Base-by-base conservation (phyloP, 2,329 filamentous ascomycete species). In the Hawksworthiomyces lignivorus region DNA sequence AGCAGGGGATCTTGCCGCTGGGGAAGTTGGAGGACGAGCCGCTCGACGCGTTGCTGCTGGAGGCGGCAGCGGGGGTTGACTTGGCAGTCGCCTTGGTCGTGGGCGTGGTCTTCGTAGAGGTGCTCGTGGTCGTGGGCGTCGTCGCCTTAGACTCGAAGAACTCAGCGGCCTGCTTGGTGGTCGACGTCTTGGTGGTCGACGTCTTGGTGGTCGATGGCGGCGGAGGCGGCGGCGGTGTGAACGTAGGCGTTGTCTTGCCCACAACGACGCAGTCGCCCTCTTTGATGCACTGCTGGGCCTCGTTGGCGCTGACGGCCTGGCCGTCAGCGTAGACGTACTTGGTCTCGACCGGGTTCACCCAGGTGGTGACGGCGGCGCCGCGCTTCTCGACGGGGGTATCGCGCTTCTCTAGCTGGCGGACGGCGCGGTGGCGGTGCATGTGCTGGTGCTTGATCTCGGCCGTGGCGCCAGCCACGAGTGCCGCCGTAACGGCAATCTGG, bases 241-340 rank as follows among this genome's bases (percentile, higher is more conserved):
- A 75, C 32, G 70, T 71, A 36, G 75, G 75, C 12, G 64, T 64
- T 33, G 72, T 68, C 57, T 78, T 75, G 50, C 77, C 75, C 34
- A 83, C 67, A 36, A 84, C 67, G 35, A 82, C 69, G 67, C 79
- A 92, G 35, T 76, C 73, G 39, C 87, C 84, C 48, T 82, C 74
- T 44, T 73, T 65, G 52, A 97, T 72, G 50, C 87, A 87, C 42
- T 75, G 59, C 64, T 82, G 73, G 41, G 87, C 87, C 46, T 87
- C 74, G 0, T 73, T 62, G 46, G 73, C 63, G 40, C 69, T 67
- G 52, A 94, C 72, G 26, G 66, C 49, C 55, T 79, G 53, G 47
- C 81, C 82, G 47, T 83, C 76, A 41, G 89, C 67, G 58, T 82
- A 50, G 20, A 59, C 72, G 64, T 89, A 96, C 43, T 82, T 73